Evolutionary conservation across 495 filamentous ascomycete species (phyloP), one percentile per base, ranked within the genome.

Genomic region (Hypoxylon rickii): DNA sequence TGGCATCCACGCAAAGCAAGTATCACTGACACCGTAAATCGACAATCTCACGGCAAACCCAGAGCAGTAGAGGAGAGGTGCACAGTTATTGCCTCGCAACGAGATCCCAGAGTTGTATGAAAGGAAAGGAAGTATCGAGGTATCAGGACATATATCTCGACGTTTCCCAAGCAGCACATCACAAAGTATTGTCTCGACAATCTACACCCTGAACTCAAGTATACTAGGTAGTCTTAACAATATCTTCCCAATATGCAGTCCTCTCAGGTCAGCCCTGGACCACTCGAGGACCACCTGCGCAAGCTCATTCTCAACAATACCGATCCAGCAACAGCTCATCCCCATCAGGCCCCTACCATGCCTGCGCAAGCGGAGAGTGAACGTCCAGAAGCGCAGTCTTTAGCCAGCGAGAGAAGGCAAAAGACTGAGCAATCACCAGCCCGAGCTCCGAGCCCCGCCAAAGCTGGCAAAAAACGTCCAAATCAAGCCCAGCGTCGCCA

Each of bases 401-500:
- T n/a, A 52, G 18, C 36, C 41, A 36, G 31, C 5, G 46, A 52
- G 31, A 29, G 24, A 37, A 17, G 19, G 36, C 44, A 49, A 21
- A 44, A 54, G 36, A 12, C 26, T 22, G 45, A 37, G n/a, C 42
- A 47, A 4, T 21, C 32, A 8, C 41, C 51, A 31, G 15, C 16
- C 3, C 32, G 44, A 13, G 8, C 44, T 37, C 51, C 53, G 53
- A 21, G 56, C n/a, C 13, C 54, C 32, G 33, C 64, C 1, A 70
- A 58, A 42, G 4, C 50, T 32, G 37, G 59, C 22, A 70, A 66
- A 44, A 82, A 75, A 65, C 76, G 79, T 43, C 76, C 69, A 7
- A 83, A 82, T 54, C 81, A 83, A 48, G 78, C 79, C 3, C 74
- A 83, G 51, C 71, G 81, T 41, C 77, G 81, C 39, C 77, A 79